A percentile compares a stretch with the other conserved stretches of the same genome.
These are phyloP conservation scores for Dothideomycetidae sp. DNA, from an alignment of 2,329 filamentous ascomycete genomes.

Conservation along the genomic window DNA sequence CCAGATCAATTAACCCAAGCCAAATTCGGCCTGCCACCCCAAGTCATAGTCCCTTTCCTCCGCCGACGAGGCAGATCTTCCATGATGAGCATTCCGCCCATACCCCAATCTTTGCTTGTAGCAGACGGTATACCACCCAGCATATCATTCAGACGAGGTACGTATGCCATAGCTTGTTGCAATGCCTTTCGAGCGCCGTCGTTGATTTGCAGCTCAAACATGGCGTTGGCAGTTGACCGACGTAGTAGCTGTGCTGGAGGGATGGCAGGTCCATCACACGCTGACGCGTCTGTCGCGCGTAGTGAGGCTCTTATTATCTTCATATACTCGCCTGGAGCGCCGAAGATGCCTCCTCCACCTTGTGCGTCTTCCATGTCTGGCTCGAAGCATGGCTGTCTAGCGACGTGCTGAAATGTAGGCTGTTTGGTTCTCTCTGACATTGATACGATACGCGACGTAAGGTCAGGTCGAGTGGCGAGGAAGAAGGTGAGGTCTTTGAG, in stretches of 20 bases:
- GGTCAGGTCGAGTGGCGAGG: slow-evolving; percentile 11
- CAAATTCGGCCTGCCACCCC: slow-evolving; percentile 34
- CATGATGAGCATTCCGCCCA: slow-evolving; percentile 31
- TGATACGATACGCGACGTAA: neutral
- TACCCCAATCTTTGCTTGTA: slow-evolving; percentile 23
- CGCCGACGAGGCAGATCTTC: slow-evolving; percentile 25
- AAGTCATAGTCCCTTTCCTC: slow-evolving; percentile 27
- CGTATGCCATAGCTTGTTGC: slow-evolving; percentile 18
- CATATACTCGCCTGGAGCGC: neutral
- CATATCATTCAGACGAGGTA: slow-evolving; percentile 20
- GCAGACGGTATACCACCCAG: slow-evolving; percentile 20
- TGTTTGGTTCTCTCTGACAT: neutral
- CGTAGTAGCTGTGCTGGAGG: neutral
- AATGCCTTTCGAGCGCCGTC: slow-evolving; percentile 15
- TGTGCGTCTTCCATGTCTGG: neutral
- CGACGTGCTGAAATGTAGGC: neutral
- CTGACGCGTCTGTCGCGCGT: neutral
- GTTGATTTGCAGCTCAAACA: slow-evolving; percentile 36
- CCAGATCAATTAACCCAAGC: slow-evolving; percentile 27
- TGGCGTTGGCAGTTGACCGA: slow-evolving; percentile 13
- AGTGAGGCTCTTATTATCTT: neutral
- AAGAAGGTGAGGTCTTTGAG: slow-evolving; percentile 23
- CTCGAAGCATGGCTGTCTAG: neutral
- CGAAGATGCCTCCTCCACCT: neutral
- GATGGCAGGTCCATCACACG: neutral